Percentiles rank a stretch among this genome's conserved stretches.
Conservation (phyloP, 2,329 filamentous ascomycete genomes). For the Beauveria brongniartii region DNA sequence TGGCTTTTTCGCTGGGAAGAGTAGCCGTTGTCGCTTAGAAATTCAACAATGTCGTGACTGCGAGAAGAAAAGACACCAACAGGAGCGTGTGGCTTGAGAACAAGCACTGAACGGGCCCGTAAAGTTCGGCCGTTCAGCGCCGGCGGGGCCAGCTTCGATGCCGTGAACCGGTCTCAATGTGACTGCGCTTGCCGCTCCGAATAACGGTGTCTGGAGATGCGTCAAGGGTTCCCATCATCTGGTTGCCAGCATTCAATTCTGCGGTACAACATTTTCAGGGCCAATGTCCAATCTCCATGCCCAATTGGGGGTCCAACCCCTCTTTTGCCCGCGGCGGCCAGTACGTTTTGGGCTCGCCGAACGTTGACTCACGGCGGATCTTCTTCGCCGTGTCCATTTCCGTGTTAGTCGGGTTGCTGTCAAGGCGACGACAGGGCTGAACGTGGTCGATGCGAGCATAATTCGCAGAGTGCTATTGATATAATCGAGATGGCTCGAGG, state of each 20-base stretch:
- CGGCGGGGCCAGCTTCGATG: background rate
- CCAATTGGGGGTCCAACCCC: background rate
- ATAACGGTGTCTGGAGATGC: background rate
- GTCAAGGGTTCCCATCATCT: background rate
- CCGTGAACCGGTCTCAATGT: background rate
- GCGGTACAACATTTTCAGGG: background rate
- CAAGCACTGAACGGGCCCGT: background rate
- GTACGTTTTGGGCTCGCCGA: constrained; percentile 11
- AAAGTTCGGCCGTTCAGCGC: background rate
- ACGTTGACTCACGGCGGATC: background rate
- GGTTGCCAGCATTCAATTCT: background rate
- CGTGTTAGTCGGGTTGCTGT: background rate
- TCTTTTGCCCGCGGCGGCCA: constrained; percentile 6
- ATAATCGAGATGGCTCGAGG: background rate
- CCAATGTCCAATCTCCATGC: background rate
- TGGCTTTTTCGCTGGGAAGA: background rate
- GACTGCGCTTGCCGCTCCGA: constrained; percentile 8
- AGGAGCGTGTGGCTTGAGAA: background rate
- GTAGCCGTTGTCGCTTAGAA: background rate
- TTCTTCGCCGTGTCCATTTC: background rate
- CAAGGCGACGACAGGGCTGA: background rate
- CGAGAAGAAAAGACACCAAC: background rate
- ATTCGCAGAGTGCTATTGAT: background rate
- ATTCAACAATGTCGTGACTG: background rate
- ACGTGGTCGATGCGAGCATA: background rate